Conservation (phyloP, 177 flowering plant genomes). For the Tripterygium wilfordii region DNA sequence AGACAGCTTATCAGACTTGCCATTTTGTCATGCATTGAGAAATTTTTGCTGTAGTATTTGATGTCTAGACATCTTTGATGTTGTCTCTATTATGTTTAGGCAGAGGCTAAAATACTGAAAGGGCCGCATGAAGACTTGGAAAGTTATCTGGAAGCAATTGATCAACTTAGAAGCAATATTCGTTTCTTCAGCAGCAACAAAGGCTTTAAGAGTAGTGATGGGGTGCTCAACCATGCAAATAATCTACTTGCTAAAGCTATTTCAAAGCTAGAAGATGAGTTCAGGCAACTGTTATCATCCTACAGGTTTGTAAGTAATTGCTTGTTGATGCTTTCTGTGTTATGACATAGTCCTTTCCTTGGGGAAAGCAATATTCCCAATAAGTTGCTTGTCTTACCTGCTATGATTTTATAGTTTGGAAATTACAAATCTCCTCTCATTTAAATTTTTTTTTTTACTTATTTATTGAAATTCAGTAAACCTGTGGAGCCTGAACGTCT, state of each 20-base stretch:
- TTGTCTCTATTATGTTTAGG: slow-evolving; percentile 34
- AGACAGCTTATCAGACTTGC: no score
- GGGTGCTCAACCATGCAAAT: slow-evolving; percentile 65
- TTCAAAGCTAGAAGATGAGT: slow-evolving; percentile 87
- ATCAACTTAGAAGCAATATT: slow-evolving; percentile 65
- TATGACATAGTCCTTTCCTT: no score
- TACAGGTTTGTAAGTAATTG: slow-evolving; percentile 56
- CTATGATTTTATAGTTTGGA: neutral
- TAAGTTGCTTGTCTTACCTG: no score
- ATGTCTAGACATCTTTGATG: no score
- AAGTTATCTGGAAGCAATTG: slow-evolving; percentile 83
- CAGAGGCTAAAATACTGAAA: slow-evolving; percentile 74
- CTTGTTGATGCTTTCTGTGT: neutral
- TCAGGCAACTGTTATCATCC: slow-evolving; percentile 52
- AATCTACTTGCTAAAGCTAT: slow-evolving; percentile 71
- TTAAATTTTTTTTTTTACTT: neutral
- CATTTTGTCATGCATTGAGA: no score
- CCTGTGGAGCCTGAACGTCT: slow-evolving; percentile 95
- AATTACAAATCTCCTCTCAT: neutral
- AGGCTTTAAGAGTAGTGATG: slow-evolving; percentile 63
- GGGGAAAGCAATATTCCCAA: no score
- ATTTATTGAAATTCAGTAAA: slow-evolving; percentile 48
- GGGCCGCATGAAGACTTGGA: slow-evolving; percentile 97
- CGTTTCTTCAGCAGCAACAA: slow-evolving; percentile 66
- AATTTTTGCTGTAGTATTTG: neutral